Base-by-base conservation (phyloP, 768 basidiomycete genomes). In the Pleurotus tuber-regium region DNA sequence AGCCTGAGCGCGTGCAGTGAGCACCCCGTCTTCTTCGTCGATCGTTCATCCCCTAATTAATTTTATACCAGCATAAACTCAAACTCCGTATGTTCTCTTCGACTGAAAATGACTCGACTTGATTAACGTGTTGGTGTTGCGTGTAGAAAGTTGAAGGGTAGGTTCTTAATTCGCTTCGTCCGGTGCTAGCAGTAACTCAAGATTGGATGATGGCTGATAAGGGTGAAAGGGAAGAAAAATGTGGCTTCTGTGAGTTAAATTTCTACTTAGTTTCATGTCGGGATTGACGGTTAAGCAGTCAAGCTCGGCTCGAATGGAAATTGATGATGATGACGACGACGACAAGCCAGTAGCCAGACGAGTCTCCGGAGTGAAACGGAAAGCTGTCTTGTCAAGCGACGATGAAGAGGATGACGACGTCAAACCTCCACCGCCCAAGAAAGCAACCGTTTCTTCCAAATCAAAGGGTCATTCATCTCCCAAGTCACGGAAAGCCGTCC, bases 341-440 rank as follows among this genome's bases (percentile, higher is more conserved):
- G 43, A 46, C 43, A 26, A 10, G 29, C 43, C 43, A 19, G 40
- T 23, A n/a, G 25, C 23, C n/a, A 46, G 43, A 46, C 26, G 25
- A 28, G 43, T 28, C 16, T 46, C 43, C 18, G 43, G 43, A 14
- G 18, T 46, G 29, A 46, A 46, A 28, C 43, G 43, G 9, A 30
- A 46, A 30, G 43, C 25, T 7, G 18, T 28, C 26, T 2, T 46
- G 10, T 46, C 25, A 12, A 46, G 29, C 18, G 43, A 46, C 14
- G 43, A 46, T 6, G 43, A 46, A 4, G 25, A 28, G 5, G 43
- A 10, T n/a, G 40, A 36, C 16, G 48, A 35, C 1, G 26, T 18
- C 8, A 39, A 50, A 28, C 48, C 48, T 10, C n/a, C 48, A 38
- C 48, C 48, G 21, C 30, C 26, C 10, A 35, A 23, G 23, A 50